phyloP scores from a whole-genome alignment of 2,329 filamentous ascomycete species.

The Pyrenochaeta sp. region DNA sequence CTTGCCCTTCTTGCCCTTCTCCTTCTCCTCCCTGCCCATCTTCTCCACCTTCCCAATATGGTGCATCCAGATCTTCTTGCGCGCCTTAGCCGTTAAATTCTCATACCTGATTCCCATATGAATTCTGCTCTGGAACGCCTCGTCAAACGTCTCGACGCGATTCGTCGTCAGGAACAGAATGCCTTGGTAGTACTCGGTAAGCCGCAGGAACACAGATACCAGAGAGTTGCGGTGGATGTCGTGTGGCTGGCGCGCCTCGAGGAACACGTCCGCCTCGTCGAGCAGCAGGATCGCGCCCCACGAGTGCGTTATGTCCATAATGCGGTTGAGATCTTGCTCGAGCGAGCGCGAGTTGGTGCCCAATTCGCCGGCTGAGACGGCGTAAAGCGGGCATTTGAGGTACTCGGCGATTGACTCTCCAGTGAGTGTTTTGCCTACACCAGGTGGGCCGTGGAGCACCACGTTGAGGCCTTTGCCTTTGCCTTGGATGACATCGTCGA shows the following conservation, averaged over 20 bases:
- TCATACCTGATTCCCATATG: constrained; percentile 86
- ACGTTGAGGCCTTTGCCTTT: constrained; percentile 86
- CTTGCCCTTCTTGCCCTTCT: constrained; percentile 57
- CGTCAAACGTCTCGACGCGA: constrained; percentile 85
- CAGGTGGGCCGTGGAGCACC: constrained; percentile 79
- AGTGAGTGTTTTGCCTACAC: constrained; percentile 87
- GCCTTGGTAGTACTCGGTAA: constrained; percentile 91
- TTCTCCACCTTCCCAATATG: constrained; percentile 76
- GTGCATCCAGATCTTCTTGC: constrained; percentile 81
- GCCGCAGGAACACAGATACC: constrained; percentile 84
- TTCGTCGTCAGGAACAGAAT: constrained; percentile 92
- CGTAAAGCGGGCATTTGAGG: constrained; percentile 81
- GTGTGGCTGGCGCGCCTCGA: constrained; percentile 82
- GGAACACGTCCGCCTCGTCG: constrained; percentile 70
- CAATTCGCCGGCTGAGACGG: constrained; percentile 81
- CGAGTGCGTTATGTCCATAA: constrained; percentile 82
- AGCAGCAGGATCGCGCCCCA: constrained; percentile 87
- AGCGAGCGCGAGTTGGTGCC: constrained; percentile 75
- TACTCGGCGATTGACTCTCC: constrained; percentile 87
- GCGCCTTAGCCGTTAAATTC: constrained; percentile 73
- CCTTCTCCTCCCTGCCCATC: constrained; percentile 58
- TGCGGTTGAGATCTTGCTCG: constrained; percentile 80
- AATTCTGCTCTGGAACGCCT: constrained; percentile 87
- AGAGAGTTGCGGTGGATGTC: constrained; percentile 86
- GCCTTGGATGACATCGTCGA: constrained; percentile 75